Percentiles rank a stretch among this genome's conserved stretches.
These are phyloP conservation scores for Leccinum disarticulatum DNA, from an alignment of 768 basidiomycete genomes.

Conservation along the genomic window DNA sequence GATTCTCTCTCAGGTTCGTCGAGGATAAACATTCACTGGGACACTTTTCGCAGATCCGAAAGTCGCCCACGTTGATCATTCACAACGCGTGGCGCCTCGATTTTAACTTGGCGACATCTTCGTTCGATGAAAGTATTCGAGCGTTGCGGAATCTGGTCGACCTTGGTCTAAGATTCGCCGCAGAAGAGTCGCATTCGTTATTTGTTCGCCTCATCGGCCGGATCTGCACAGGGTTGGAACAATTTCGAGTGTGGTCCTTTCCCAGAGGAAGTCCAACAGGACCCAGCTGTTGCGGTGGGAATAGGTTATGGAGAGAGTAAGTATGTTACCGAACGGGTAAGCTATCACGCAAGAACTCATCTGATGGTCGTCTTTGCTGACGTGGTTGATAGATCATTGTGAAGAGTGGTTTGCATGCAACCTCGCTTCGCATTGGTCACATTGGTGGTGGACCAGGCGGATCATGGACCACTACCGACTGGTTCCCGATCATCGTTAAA, in stretches of 20 bases:
- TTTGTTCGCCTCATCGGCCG: slow-evolving; percentile 43
- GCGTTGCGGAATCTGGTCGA: slow-evolving; percentile 37
- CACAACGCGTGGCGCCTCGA: slow-evolving; percentile 47
- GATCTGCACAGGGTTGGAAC: slow-evolving; percentile 34
- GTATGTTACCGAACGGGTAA: slow-evolving; percentile 40
- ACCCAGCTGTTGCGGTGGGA: slow-evolving; percentile 36
- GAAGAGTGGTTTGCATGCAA: slow-evolving; percentile 36
- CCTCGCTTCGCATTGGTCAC: slow-evolving; percentile 47
- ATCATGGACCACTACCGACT: slow-evolving; percentile 45
- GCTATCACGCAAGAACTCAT: too few species aligned
- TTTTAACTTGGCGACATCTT: slow-evolving; percentile 41
- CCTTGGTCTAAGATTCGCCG: slow-evolving; percentile 31
- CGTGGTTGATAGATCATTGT: slow-evolving; percentile 34
- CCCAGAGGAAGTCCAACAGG: slow-evolving; percentile 36
- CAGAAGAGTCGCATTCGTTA: slow-evolving; percentile 30
- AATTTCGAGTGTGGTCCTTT: slow-evolving; percentile 26
- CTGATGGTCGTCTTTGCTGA: background rate
- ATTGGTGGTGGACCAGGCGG: slow-evolving; percentile 42
- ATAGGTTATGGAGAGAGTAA: slow-evolving; percentile 49
- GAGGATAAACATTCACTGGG: too few species aligned
- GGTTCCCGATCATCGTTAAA: slow-evolving; percentile 47
- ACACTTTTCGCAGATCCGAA: slow-evolving; percentile 27
- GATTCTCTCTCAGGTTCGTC: background rate
- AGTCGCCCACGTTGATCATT: slow-evolving; percentile 37
- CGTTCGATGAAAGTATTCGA: slow-evolving; percentile 43